Base-by-base conservation (phyloP, 2,329 filamentous ascomycete genomes). In the Cytospora mali region DNA sequence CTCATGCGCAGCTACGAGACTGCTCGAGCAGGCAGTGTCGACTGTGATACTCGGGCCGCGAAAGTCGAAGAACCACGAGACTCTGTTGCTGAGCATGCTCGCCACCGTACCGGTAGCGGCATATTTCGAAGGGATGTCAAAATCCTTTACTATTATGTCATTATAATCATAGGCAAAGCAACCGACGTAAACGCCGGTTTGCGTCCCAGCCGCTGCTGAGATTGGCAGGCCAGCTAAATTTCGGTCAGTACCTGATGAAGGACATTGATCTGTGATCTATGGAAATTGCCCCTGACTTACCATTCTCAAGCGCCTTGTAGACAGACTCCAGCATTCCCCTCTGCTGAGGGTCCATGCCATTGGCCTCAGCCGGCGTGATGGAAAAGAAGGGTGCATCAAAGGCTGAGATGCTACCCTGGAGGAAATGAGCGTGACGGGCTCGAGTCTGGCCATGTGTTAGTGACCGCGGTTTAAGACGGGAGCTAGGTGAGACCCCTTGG, bases 21-120 rank as follows among this genome's bases (percentile, higher is more conserved):
- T 72, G 7, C 72, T 72, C 0, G 74, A 76, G 55, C 76, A 79
- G 3, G 75, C 76, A 6, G 76, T 78, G 58, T 78, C 75, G 33
- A 78, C 68, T 2, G 73, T 76, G 39, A 75, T 66, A 42, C 70
- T 72, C 1, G 74, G 71, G 2, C 74, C 74, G 5, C 66, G 65
- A 25, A 74, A 65, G 50, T 77, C 70, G 55, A 75, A 76, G 55
- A 72, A 74, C 69, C 75, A 77, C 11, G 72, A 73, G 4, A 75
- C 65, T 10, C 76, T 68, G 62, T 77, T 77, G 9, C 72, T 70
- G 16, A 76, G 61, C 55, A 76, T 73, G 49, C 67, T 69, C 6
- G 66, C 61, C 3, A 66, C 69, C 1, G 66, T 72, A 0, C 76
- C 75, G 6, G 72, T 73, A 9, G 68, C 70, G 0, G 66, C 29